Conservation (phyloP, 2,329 filamentous ascomycete genomes). For the Phyllosticta ampelicida region DNA sequence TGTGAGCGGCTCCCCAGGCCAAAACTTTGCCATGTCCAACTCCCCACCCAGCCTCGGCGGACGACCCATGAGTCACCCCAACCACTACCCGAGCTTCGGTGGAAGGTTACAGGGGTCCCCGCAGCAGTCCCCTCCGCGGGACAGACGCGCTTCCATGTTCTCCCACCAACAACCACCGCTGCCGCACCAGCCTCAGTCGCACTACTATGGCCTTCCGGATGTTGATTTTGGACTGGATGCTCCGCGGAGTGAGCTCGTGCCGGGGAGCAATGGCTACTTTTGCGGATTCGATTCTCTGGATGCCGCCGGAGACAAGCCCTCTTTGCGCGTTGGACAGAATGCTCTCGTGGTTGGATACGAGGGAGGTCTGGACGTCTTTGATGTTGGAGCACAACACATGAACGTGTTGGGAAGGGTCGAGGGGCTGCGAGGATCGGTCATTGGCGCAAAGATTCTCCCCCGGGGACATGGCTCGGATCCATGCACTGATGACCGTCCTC, state of each 20-base stretch:
- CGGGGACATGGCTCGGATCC: constrained; percentile 49
- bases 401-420: constrained; percentile 61
- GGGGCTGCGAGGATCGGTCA: constrained; percentile 67
- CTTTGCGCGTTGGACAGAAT: constrained; percentile 41
- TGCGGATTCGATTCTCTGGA: constrained; percentile 68
- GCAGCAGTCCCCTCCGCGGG: constrained; percentile 23
- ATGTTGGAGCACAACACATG: constrained; percentile 59
- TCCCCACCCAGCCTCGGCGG: constrained; percentile 22
- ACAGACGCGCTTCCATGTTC: constrained; percentile 43
- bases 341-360: constrained; percentile 69
- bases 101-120: constrained; percentile 25
- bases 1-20: constrained; percentile 33
- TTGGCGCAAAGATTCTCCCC: constrained; percentile 72
- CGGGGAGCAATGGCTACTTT: constrained; percentile 61
- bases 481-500: constrained; percentile 49
- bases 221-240: constrained; percentile 50
- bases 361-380: constrained; percentile 65
- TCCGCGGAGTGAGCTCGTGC: constrained; percentile 40
- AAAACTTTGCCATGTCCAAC: constrained; percentile 26
- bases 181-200: constrained; percentile 63
- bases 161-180: constrained; percentile 51
- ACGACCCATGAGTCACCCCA: constrained; percentile 37
- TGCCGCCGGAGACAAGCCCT: constrained; percentile 34
- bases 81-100: constrained; percentile 33
- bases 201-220: constrained; percentile 67